Base-by-base conservation (phyloP, 2,329 filamentous ascomycete species). In the Aspergillus felis region DNA sequence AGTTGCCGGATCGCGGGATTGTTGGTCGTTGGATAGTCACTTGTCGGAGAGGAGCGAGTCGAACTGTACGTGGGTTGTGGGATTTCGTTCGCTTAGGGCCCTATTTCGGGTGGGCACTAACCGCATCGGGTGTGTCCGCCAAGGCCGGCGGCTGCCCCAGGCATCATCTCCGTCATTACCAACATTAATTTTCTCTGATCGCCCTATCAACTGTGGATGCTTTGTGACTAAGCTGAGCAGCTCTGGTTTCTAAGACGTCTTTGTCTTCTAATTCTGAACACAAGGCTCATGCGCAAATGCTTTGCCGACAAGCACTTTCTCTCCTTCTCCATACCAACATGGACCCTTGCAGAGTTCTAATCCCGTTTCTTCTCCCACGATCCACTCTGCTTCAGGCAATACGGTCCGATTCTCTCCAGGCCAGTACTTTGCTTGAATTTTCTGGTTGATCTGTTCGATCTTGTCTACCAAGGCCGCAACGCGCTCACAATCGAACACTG, bases 241-340 rank as follows among this genome's bases (percentile, higher is more conserved):
- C 10, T 2, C 24, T 25, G 24, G 2, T 25, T 25, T 25, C 24
- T 25, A 25, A 24, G 24, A 25, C 24, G 24, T 10, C 8, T 27
- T 27, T 47, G 5, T 47, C 24, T 47, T 3, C 10, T 12, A 24
- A 12, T 22, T 47, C 24, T 22, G 44, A 47, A 25, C 10, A 7
- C 44, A 17, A 47, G 6, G 7, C 14, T 17, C 29, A 14, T 3
- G 38, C 17, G 50, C 7, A 58, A 81, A 81, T 1, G 78, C 82
- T 58, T 77, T 74, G 0, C 84, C 84, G 7, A 80, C 55, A 58
- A 77, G 68, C 20, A 96, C 81, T 3, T 85, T 88, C 61, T 89
- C 82, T 0, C 92, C 92, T 27, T 87, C 90, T 38, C 89, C 93
- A 76, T 96, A 97, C 92, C 92, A 97, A 48, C 96, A 75, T 5